These are phyloP conservation scores for Candolleomyces aberdarensis DNA, from an alignment of 768 basidiomycete genomes.

Conservation along the genomic window DNA sequence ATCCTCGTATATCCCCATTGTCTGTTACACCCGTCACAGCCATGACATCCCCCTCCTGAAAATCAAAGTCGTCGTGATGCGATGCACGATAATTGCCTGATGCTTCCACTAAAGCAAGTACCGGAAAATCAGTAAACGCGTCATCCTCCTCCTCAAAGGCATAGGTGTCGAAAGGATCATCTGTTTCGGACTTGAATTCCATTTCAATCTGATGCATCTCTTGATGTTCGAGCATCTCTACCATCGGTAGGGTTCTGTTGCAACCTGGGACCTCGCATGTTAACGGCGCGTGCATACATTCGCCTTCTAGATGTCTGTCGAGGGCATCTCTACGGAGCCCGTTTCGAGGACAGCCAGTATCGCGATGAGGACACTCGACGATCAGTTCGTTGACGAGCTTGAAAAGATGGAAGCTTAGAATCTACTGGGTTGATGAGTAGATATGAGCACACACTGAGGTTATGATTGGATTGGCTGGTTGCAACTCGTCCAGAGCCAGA, in stretches of 20 bases:
- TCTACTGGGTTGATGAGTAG: neutral
- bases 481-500: slow-evolving; percentile 53
- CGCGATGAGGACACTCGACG: slow-evolving; percentile 64
- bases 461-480: slow-evolving; percentile 72
- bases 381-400: slow-evolving; percentile 82
- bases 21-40: neutral
- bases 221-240: slow-evolving; percentile 80
- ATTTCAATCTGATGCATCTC: slow-evolving; percentile 26
- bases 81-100: neutral
- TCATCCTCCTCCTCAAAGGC: neutral
- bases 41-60: slow-evolving; percentile 1
- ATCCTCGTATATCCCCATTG: neutral
- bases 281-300: slow-evolving; percentile 42
- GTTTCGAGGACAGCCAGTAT: slow-evolving; percentile 53
- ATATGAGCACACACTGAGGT: slow-evolving; percentile 52
- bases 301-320: slow-evolving; percentile 53
- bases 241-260: neutral
- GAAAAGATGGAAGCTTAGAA: neutral
- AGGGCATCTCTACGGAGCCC: slow-evolving; percentile 67
- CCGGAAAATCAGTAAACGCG: neutral
- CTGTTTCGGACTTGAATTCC: neutral
- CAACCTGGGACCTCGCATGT: neutral
- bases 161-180: neutral
- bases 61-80: neutral
- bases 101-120: neutral